These are phyloP conservation scores for Glycine tomentella DNA, from an alignment of 306 rosid genomes.

Conservation along the genomic window DNA sequence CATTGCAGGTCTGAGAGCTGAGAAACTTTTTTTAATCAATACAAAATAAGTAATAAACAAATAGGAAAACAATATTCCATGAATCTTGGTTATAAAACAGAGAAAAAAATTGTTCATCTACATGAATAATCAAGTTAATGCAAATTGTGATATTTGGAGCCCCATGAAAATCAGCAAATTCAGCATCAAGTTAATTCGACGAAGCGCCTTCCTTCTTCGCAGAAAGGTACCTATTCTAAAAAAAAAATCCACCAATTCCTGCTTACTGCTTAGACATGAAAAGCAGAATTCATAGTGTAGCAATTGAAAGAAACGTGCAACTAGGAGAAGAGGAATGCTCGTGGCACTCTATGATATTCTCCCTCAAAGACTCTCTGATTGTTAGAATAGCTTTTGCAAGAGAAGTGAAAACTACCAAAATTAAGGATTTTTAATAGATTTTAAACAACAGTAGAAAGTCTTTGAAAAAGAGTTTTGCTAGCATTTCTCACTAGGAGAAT, in stretches of 20 bases:
- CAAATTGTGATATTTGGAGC: background rate
- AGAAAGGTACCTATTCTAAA: conserved; percentile 57
- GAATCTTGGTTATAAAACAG: background rate
- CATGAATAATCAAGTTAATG: background rate
- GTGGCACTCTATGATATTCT: no score
- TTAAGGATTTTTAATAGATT: no score
- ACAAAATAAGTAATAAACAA: background rate
- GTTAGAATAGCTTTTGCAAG: no score
- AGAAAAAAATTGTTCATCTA: background rate
- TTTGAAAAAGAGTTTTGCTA: no score
- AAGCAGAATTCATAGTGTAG: background rate
- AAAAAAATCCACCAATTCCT: conserved; percentile 2
- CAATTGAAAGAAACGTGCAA: no score
- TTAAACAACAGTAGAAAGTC: no score
- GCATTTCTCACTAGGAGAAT: no score
- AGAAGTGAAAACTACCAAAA: no score
- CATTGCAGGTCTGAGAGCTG: background rate
- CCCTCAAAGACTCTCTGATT: no score
- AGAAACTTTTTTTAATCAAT: background rate
- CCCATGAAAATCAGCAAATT: background rate
- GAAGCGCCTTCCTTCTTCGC: conserved; percentile 61
- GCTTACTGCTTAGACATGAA: background rate
- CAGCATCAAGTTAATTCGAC: conserved; percentile 48
- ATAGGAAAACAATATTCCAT: background rate
- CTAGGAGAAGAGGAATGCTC: no score